A percentile compares a stretch with the other conserved stretches of the same genome.
phyloP scores from a whole-genome alignment of 768 basidiomycete species.

The Amanita rubescens region DNA sequence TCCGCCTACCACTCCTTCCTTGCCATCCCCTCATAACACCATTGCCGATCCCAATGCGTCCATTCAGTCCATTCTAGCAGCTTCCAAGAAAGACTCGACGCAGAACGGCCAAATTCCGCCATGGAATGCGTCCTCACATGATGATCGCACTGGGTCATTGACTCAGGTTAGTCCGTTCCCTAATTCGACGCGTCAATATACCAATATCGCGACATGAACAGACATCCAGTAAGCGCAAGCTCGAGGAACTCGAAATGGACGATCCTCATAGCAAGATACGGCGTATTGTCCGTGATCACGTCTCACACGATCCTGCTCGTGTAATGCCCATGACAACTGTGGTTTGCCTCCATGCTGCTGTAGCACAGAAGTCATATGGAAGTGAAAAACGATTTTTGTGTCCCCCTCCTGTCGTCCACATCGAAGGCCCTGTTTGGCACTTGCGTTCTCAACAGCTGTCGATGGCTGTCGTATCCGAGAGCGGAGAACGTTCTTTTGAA shows the following conservation, averaged over 20 bases:
- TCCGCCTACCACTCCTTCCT: slow-evolving; percentile 9
- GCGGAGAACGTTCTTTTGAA: slow-evolving; percentile 75
- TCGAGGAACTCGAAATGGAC: slow-evolving; percentile 59
- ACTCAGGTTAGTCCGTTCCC: slow-evolving; percentile 30
- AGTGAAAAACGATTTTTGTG: slow-evolving; percentile 93
- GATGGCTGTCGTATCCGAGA: slow-evolving; percentile 83
- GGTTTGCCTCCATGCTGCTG: slow-evolving; percentile 84
- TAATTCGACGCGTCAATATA: slow-evolving; percentile 1
- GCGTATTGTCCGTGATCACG: slow-evolving; percentile 77
- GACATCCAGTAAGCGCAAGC: slow-evolving; percentile 63
- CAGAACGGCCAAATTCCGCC: slow-evolving; percentile 35
- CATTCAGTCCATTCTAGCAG: slow-evolving; percentile 45
- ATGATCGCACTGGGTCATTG: slow-evolving; percentile 22
- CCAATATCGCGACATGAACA: slow-evolving; percentile 13
- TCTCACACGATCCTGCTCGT: slow-evolving; percentile 65
- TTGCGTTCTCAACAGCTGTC: slow-evolving; percentile 75
- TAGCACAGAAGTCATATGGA: slow-evolving; percentile 94
- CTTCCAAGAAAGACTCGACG: slow-evolving; percentile 36
- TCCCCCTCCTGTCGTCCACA: slow-evolving; percentile 89
- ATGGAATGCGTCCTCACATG: slow-evolving; percentile 26
- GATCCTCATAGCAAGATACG: slow-evolving; percentile 73
- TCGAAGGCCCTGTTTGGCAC: slow-evolving; percentile 83
- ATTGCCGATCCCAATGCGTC: slow-evolving; percentile 37
- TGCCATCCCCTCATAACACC: slow-evolving; percentile 18
- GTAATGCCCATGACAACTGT: slow-evolving; percentile 88